Evolutionary conservation across 2,329 filamentous ascomycete species (phyloP).

Genomic region (Phaeosphaeriaceae sp.): DNA sequence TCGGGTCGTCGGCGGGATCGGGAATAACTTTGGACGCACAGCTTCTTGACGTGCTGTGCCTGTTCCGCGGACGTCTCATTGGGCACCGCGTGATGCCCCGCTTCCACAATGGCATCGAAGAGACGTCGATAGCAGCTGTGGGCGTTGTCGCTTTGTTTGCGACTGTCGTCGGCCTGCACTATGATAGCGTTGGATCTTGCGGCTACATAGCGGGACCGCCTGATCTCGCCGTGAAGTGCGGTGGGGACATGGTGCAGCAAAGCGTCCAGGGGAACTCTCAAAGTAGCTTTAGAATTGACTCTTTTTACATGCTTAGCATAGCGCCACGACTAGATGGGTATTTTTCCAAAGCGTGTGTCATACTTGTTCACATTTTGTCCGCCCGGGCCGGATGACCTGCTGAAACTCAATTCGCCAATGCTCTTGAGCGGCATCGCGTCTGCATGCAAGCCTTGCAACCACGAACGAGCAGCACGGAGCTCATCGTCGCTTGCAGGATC

Average conservation of each 20-base stretch:
- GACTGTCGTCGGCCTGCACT: conserved; percentile 69
- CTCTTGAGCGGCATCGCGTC: conserved; percentile 61
- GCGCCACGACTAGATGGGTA: conserved; percentile 16
- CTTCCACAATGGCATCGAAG: conserved; percentile 60
- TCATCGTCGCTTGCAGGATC: conserved; percentile 33
- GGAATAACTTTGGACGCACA: conserved; percentile 50
- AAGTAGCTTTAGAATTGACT: conserved; percentile 72
- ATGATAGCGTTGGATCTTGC: conserved; percentile 61
- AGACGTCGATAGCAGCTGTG: conserved; percentile 66
- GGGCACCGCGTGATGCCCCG: conserved; percentile 60
- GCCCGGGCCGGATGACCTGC: conserved; percentile 69
- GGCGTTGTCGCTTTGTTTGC: conserved; percentile 67
- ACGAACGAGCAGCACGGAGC: conserved; percentile 58
- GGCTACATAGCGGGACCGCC: conserved; percentile 62
- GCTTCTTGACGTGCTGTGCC: conserved; percentile 59
- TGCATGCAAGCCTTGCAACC: conserved; percentile 62
- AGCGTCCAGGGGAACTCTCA: conserved; percentile 61
- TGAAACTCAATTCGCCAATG: conserved; percentile 67
- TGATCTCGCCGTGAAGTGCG: conserved; percentile 60
- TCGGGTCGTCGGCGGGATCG: conserved; percentile 17
- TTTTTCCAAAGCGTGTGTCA: conserved; percentile 19
- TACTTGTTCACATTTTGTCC: conserved; percentile 76
- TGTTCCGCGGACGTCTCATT: conserved; percentile 68
- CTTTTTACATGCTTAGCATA: conserved; percentile 55
- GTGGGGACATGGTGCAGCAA: conserved; percentile 63